A percentile compares a stretch with the other conserved stretches of the same genome.
phyloP scores from a whole-genome alignment of 1,284 basidiomycete genomes.

The Naganishia albida region DNA sequence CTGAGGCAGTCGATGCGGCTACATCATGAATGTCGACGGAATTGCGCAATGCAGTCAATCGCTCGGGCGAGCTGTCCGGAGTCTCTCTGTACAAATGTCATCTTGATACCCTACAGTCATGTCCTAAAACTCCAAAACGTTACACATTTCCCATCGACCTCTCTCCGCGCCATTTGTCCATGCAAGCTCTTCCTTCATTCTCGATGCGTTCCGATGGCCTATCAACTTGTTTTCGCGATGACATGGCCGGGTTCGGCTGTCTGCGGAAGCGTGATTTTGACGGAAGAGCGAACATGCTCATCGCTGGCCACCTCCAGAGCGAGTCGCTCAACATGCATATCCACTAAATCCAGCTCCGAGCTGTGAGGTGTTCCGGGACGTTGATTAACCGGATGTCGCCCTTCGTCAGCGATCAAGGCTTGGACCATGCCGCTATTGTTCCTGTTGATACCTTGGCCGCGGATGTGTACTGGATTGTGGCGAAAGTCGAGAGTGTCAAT shows the following conservation, averaged over 20 bases:
- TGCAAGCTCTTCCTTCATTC: not conserved
- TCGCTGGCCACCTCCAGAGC: not conserved
- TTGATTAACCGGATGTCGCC: too few species aligned
- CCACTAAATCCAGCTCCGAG: slow-evolving; percentile 4
- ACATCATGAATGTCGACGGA: not conserved
- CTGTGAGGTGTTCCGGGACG: slow-evolving; percentile 1
- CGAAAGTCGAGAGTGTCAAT: slow-evolving; percentile 9
- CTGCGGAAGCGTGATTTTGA: not conserved
- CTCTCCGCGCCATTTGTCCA: too few species aligned
- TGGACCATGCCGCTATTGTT: not conserved
- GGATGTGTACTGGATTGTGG: not conserved
- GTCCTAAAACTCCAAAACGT: too few species aligned
- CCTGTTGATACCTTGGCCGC: not conserved
- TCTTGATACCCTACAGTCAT: too few species aligned
- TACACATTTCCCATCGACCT: too few species aligned
- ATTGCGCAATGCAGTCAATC: not conserved
- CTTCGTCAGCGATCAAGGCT: not conserved
- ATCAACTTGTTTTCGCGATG: not conserved
- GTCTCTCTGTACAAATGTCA: too few species aligned
- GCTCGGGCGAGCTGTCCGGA: too few species aligned
- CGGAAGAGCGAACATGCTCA: not conserved
- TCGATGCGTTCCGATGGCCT: not conserved
- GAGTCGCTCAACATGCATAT: slow-evolving; percentile 9
- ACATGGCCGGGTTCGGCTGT: not conserved
- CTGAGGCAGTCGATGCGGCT: not conserved